phyloP scores from a whole-genome alignment of 73 alveolate species.

The Tetrahymena elliotti region DNA sequence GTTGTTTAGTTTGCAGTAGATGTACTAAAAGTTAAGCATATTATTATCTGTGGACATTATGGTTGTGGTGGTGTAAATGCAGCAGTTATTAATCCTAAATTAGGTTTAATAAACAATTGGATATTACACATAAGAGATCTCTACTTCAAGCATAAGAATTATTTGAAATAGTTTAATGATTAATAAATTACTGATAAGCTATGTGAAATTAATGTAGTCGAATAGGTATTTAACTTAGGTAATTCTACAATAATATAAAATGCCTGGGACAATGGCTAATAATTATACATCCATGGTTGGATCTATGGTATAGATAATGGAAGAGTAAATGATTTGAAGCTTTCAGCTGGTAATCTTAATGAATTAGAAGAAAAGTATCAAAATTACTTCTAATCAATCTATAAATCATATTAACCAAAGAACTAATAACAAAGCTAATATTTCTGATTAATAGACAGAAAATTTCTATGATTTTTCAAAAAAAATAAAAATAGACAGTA shows the following conservation, averaged over 20 bases:
- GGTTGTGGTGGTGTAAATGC: constrained; percentile 40
- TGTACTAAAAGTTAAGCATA: constrained; percentile 16
- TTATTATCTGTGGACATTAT: constrained; percentile 29
- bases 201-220: constrained; percentile 21
- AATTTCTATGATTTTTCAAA: not conserved
- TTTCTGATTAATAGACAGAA: not conserved
- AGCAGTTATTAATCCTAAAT: constrained; percentile 25
- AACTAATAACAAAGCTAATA: not conserved
- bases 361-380: not conserved
- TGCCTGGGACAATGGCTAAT: constrained; percentile 30
- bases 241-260: constrained; percentile 18
- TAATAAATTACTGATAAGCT: not conserved
- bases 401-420: not conserved
- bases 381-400: not conserved
- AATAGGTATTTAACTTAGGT: constrained; percentile 27
- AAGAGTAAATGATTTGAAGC: not conserved
- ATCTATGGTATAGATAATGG: not conserved
- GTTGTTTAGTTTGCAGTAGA: constrained; percentile 36
- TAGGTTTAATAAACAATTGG: constrained; percentile 30
- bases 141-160: constrained; percentile 16
- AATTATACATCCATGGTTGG: not conserved
- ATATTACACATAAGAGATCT: constrained; percentile 1
- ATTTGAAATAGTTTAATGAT: not conserved
- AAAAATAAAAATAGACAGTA: not conserved
- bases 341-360: not conserved